Conservation (phyloP, 1,139 yeast species). For the Sugiyamaella japonica region DNA sequence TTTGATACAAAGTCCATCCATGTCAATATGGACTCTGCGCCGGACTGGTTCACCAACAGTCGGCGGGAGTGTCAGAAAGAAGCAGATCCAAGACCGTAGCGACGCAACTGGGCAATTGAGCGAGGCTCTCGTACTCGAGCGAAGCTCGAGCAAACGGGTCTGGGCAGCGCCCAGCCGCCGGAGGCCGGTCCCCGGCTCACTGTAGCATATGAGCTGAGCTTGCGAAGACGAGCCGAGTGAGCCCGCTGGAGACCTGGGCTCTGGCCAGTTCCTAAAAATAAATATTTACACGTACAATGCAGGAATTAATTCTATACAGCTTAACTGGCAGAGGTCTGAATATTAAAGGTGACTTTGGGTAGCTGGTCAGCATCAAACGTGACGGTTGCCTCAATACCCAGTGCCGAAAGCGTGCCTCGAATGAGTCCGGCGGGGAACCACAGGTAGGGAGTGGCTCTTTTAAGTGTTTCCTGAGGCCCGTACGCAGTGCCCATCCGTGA, state of each 20-base stretch:
- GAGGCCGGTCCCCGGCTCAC: background rate
- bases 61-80: background rate
- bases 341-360: conserved; percentile 71
- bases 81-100: background rate
- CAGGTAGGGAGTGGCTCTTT: conserved; percentile 49
- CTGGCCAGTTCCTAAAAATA: too few relatives aligned
- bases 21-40: conserved; percentile 52
- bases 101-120: background rate
- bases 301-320: background rate
- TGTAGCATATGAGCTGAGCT: too few relatives aligned
- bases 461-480: conserved; percentile 33
- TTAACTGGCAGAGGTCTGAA: conserved; percentile 49
- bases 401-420: conserved; percentile 70
- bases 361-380: conserved; percentile 59
- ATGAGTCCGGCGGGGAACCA: conserved; percentile 86
- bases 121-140: background rate
- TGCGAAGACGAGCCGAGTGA: too few relatives aligned
- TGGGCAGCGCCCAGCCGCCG: conserved; percentile 1
- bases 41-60: conserved; percentile 47
- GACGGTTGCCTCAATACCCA: conserved; percentile 68
- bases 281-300: background rate
- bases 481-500: conserved; percentile 52
- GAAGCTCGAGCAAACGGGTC: conserved; percentile 1
- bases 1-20: conserved; percentile 61
- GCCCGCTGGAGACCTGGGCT: too few relatives aligned